Conservation (phyloP, 2,329 filamentous ascomycete genomes). For the Gnomoniopsis sp. region DNA sequence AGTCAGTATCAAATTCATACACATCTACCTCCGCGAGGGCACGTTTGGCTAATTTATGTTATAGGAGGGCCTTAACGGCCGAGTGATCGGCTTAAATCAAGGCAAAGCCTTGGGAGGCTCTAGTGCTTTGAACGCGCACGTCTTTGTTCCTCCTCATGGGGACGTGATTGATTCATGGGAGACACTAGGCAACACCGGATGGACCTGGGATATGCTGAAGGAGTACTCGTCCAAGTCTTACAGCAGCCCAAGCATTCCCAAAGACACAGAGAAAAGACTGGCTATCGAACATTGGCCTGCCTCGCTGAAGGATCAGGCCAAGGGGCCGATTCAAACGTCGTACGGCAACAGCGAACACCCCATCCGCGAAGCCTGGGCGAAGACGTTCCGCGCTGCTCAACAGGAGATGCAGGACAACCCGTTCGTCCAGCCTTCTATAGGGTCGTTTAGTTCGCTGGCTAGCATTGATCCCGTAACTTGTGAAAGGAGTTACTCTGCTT, state of each 20-base stretch:
- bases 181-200: constrained; percentile 25
- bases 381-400: neutral
- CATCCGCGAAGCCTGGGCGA: constrained; percentile 3
- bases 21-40: no score
- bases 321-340: constrained; percentile 2
- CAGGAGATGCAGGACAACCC: neutral
- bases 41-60: no score
- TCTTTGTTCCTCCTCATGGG: constrained; percentile 15
- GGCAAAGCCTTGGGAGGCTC: constrained; percentile 31
- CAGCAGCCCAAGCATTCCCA: neutral
- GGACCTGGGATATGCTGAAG: constrained; percentile 24
- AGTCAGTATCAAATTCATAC: neutral
- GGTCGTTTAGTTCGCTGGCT: constrained; percentile 8
- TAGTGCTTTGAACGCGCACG: constrained; percentile 27
- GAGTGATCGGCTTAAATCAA: constrained; percentile 29
- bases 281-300: neutral
- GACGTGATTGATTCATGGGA: constrained; percentile 27
- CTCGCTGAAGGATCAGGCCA: neutral
- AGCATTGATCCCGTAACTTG: constrained; percentile 16
- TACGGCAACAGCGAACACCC: neutral
- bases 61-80: constrained; percentile 23
- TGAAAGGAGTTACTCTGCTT: constrained; percentile 18
- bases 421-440: constrained; percentile 4
- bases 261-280: neutral
- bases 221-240: constrained; percentile 29